Conservation (phyloP, 2,329 filamentous ascomycete genomes). For the Monascus ruber region DNA sequence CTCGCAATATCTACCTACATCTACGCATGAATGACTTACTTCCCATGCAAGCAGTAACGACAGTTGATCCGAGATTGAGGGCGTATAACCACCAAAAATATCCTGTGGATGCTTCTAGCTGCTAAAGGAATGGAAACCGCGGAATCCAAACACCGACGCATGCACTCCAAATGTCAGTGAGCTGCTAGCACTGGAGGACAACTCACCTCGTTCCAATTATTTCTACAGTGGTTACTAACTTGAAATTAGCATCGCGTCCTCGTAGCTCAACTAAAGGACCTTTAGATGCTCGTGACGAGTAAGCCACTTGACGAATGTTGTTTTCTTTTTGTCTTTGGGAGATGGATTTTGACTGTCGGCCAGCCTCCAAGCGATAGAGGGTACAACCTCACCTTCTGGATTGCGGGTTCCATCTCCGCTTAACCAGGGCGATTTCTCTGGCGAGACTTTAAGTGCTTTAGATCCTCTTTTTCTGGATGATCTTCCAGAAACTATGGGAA, state of each 20-base stretch:
- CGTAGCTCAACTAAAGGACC: slow-evolving; percentile 60
- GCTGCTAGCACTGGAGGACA: neutral
- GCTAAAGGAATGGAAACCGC: slow-evolving; percentile 10
- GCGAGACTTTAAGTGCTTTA: slow-evolving; percentile 21
- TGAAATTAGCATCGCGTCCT: slow-evolving; percentile 25
- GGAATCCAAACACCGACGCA: slow-evolving; percentile 21
- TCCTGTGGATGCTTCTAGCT: too few relatives aligned
- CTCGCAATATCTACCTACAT: too few relatives aligned
- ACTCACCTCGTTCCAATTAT: neutral
- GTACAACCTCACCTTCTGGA: slow-evolving; percentile 7
- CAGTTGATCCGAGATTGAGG: too few relatives aligned
- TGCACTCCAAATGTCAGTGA: slow-evolving; percentile 26
- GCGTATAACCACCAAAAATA: too few relatives aligned
- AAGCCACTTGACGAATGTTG: slow-evolving; percentile 23
- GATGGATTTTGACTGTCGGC: slow-evolving; percentile 6
- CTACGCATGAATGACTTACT: too few relatives aligned
- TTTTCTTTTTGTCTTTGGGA: neutral
- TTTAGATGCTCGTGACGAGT: slow-evolving; percentile 61
- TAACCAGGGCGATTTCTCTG: slow-evolving; percentile 10
- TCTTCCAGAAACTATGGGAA: slow-evolving; percentile 35
- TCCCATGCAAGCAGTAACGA: too few relatives aligned
- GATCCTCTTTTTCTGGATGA: slow-evolving; percentile 24
- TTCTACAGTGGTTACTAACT: slow-evolving; percentile 2
- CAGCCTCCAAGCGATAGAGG: slow-evolving; percentile 17
- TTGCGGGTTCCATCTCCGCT: slow-evolving; percentile 5